Evolutionary conservation across 2,329 filamentous ascomycete genomes (phyloP).

Genomic region (Cladophialophora carrionii): DNA sequence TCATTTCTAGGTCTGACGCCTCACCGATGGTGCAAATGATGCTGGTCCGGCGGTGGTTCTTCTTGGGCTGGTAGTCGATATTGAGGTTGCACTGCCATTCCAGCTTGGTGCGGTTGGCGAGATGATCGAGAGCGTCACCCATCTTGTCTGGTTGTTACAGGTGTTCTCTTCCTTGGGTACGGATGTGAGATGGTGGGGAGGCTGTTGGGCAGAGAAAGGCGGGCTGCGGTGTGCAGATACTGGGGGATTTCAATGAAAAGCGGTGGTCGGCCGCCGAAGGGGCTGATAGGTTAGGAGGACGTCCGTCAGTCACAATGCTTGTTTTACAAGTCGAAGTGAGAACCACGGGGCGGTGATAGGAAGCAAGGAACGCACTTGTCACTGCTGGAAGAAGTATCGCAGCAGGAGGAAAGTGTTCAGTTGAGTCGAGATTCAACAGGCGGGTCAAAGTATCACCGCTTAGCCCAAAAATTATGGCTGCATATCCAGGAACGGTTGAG

Average conservation of each 20-base stretch:
- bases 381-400: neutral
- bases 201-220: slow-evolving; percentile 2
- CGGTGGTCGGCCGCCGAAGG: slow-evolving; percentile 22
- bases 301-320: slow-evolving; percentile 19
- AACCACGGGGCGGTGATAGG: neutral
- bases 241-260: slow-evolving; percentile 14
- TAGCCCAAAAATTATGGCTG: slow-evolving; percentile 28
- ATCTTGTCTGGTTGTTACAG: slow-evolving; percentile 45
- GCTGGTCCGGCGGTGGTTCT: slow-evolving; percentile 92
- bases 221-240: slow-evolving; percentile 11
- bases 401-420: slow-evolving; percentile 4
- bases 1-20: slow-evolving; percentile 35
- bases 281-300: slow-evolving; percentile 8
- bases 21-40: slow-evolving; percentile 97
- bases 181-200: slow-evolving; percentile 2
- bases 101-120: slow-evolving; percentile 73
- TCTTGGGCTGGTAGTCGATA: slow-evolving; percentile 82
- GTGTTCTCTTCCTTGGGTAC: slow-evolving; percentile 1
- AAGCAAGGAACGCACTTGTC: slow-evolving; percentile 7
- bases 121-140: slow-evolving; percentile 81
- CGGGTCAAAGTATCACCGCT: slow-evolving; percentile 20
- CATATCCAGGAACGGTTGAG: slow-evolving; percentile 24
- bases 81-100: slow-evolving; percentile 78
- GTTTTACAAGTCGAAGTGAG: slow-evolving; percentile 6
- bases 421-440: slow-evolving; percentile 5